These are phyloP conservation scores for Chlorella vulgaris DNA, from an alignment of 139 green algal species.

Conservation along the genomic window DNA sequence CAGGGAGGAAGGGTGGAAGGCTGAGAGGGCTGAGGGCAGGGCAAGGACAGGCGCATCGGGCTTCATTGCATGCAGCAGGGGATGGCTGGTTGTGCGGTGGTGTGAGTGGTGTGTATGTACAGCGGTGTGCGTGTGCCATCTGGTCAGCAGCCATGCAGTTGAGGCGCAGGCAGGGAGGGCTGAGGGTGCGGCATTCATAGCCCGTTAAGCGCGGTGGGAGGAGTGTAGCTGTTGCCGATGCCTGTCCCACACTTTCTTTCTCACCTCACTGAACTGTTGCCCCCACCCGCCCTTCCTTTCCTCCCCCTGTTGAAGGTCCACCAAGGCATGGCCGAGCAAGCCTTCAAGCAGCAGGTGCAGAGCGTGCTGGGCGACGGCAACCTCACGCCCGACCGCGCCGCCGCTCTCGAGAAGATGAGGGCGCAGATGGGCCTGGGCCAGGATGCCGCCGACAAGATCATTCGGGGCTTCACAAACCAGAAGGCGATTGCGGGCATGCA, in stretches of 20 bases:
- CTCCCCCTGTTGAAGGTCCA: slow-evolving; percentile 67
- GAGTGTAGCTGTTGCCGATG: neutral
- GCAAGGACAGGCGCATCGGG: too few relatives aligned
- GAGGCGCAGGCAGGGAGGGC: too few relatives aligned
- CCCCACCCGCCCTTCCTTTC: too few relatives aligned
- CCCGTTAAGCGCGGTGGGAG: neutral
- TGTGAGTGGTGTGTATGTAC: too few relatives aligned
- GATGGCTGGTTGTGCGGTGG: too few relatives aligned
- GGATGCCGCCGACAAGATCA: slow-evolving; percentile 85
- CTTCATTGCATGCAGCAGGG: too few relatives aligned
- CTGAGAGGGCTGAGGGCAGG: too few relatives aligned
- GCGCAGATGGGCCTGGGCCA: slow-evolving; percentile 79
- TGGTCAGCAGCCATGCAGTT: too few relatives aligned
- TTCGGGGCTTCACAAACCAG: slow-evolving; percentile 76
- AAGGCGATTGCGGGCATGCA: slow-evolving; percentile 52
- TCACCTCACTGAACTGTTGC: too few relatives aligned
- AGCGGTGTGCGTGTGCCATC: too few relatives aligned
- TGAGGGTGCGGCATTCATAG: too few relatives aligned
- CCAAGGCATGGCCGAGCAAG: slow-evolving; percentile 88
- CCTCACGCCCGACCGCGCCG: slow-evolving; percentile 73
- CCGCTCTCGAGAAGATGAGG: slow-evolving; percentile 83
- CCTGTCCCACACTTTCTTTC: too few relatives aligned
- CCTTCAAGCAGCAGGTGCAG: slow-evolving; percentile 82
- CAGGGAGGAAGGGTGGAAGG: neutral
- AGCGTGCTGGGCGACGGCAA: slow-evolving; percentile 65